These are phyloP conservation scores for Lavandula angustifolia DNA, from an alignment of 257 asterid species.

Conservation along the genomic window DNA sequence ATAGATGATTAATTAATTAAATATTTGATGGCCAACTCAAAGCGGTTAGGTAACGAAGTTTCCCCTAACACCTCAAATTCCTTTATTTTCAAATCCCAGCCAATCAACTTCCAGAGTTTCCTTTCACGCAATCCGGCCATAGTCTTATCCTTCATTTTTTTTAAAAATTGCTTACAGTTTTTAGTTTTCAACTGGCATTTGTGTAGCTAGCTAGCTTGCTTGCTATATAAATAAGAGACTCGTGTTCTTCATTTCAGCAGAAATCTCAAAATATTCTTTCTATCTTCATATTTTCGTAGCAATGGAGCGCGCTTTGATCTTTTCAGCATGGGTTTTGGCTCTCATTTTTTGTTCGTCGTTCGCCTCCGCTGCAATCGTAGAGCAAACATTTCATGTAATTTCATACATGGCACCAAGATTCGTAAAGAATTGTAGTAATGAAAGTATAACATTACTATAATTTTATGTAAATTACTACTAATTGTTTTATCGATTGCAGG, in stretches of 20 bases:
- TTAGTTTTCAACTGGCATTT: background rate
- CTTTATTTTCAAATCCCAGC: slow-evolving; percentile 1
- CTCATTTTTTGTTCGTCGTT: slow-evolving; percentile 35
- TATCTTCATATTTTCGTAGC: background rate
- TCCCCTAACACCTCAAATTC: slow-evolving; percentile 23
- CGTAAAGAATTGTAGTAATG: no score
- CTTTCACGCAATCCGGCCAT: slow-evolving; percentile 42
- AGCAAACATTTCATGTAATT: slow-evolving; percentile 64
- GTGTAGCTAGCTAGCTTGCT: background rate
- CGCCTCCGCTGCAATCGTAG: slow-evolving; percentile 60
- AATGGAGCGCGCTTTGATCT: slow-evolving; percentile 29
- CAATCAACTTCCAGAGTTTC: slow-evolving; percentile 26
- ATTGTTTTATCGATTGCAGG: slow-evolving; percentile 39
- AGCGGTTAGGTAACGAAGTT: slow-evolving; percentile 45
- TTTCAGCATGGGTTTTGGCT: slow-evolving; percentile 37
- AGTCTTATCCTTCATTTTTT: background rate
- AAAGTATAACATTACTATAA: no score
- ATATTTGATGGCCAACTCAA: slow-evolving; percentile 42
- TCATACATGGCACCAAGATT: no score
- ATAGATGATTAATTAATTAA: background rate
- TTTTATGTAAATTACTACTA: no score
- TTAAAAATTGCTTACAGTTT: background rate
- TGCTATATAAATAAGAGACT: slow-evolving; percentile 33
- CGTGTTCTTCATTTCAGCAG: slow-evolving; percentile 25
- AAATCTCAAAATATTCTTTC: background rate